A percentile compares a stretch with the other conserved stretches of the same genome.
phyloP scores from a whole-genome alignment of 495 filamentous ascomycete genomes.

The Aspergillus indologenus region DNA sequence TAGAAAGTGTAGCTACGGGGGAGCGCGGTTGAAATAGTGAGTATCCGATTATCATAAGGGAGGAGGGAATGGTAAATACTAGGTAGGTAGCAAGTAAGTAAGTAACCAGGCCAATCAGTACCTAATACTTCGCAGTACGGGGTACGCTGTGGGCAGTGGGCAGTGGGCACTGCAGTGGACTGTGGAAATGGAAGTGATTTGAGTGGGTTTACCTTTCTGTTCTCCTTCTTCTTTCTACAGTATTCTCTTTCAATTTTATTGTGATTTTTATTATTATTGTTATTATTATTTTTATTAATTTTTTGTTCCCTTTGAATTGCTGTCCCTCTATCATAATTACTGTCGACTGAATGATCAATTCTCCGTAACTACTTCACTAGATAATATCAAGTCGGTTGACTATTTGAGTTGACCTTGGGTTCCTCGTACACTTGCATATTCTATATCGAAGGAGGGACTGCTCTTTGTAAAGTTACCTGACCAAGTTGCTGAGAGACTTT shows the following conservation, averaged over 20 bases:
- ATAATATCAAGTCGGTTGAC: not conserved
- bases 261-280: not conserved
- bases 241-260: not conserved
- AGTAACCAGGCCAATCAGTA: not conserved
- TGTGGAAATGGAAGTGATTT: too few species aligned
- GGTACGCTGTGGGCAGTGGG: too few species aligned
- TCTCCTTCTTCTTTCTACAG: not conserved
- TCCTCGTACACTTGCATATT: too few species aligned
- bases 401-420: too few species aligned
- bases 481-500: too few species aligned
- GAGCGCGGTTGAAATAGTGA: constrained; percentile 14
- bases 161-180: not conserved
- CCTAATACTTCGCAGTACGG: not conserved
- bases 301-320: not conserved
- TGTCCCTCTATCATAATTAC: not conserved
- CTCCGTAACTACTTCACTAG: not conserved
- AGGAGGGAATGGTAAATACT: not conserved
- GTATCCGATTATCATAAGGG: not conserved
- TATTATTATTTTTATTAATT: not conserved
- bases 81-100: not conserved
- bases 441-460: too few species aligned
- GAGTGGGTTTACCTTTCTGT: not conserved
- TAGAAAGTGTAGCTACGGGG: constrained; percentile 16
- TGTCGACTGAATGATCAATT: too few species aligned
- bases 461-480: too few species aligned